Base-by-base conservation (phyloP, 306 rosid species). In the Prunus mongolica region DNA sequence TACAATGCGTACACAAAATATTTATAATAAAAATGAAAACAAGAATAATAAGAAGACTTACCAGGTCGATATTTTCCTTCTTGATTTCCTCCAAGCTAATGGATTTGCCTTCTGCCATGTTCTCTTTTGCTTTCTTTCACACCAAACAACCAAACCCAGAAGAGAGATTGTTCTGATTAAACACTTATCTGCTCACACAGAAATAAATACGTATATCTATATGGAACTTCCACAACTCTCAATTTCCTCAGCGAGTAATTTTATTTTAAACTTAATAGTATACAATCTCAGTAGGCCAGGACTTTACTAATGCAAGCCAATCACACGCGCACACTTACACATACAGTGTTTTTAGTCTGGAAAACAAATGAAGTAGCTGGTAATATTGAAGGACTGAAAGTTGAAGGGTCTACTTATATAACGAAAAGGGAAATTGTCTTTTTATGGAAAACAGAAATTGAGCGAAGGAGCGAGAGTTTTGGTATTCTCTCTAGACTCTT, bases 61-160 rank as follows among this genome's bases (percentile, higher is more conserved):
- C 98, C 6, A 93, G 93, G 78, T 93, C 98, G 0, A 93, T 81
- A 3, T 84, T 51, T 83, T 93, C 98, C 63, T 88, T 91, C 93
- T 88, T 91, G 72, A 93, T 89, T 58, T 89, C 90, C 19, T 93
- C 92, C 64, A 93, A 87, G 74, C 78, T 81, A 34, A 81, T 70
- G 49, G 63, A 61, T 24, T 75, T 80, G 3, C 55, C 20, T 24
- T 64, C 76, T 22, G 71, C 63, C 71, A 71, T 76, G 28, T 2
- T 44, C 30, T 6, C 65, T 76, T 41, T 38, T 18, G 7, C 2
- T 75, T 24, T 51, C 1, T 13, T 13, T 66, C 41, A 22, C 52
- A 22, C 52, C 55, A 72, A 24, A 34, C 7, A 38, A 71, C 75
- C 74, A 51, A 30, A n/a, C 49, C 51, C n/a, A 34, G 24, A 20